Evolutionary conservation across 495 filamentous ascomycete genomes (phyloP).

Genomic region (Parmelia sp.): DNA sequence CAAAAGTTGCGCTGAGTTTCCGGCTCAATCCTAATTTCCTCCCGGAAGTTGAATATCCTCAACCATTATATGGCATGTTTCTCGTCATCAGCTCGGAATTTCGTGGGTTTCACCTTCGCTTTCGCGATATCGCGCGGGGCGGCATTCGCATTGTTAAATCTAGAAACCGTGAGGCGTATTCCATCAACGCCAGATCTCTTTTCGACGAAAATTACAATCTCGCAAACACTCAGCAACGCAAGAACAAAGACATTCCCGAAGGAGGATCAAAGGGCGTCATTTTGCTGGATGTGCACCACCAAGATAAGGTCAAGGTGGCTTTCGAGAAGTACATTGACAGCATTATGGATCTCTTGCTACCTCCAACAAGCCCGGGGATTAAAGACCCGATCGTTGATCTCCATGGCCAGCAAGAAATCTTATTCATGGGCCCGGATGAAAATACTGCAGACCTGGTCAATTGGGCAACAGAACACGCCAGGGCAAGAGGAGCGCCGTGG

Average conservation of each 20-base stretch:
- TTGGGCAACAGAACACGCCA: constrained; percentile 95
- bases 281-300: constrained; percentile 84
- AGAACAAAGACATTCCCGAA: constrained; percentile 99
- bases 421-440: constrained; percentile 98
- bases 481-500: constrained; percentile 83
- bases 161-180: constrained; percentile 85
- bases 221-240: constrained; percentile 96
- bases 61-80: constrained; percentile 96
- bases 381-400: constrained; percentile 97
- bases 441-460: constrained; percentile 96
- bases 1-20: constrained; percentile 97
- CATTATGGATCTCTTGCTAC: constrained; percentile 88
- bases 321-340: constrained; percentile 99
- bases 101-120: constrained; percentile 93
- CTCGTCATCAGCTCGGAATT: constrained; percentile 94
- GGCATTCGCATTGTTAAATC: constrained; percentile 99
- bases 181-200: constrained; percentile 89
- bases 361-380: constrained; percentile 86
- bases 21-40: constrained; percentile 84
- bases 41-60: constrained; percentile 85
- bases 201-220: constrained; percentile 99
- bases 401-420: constrained; percentile 86
- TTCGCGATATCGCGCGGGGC: constrained; percentile 93
- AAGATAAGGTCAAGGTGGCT: constrained; percentile 82
- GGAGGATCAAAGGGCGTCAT: constrained; percentile 98